A percentile compares a stretch with the other conserved stretches of the same genome.
Evolutionary conservation across 768 basidiomycete genomes (phyloP).

Genomic region (Hemileccinum impolitum): DNA sequence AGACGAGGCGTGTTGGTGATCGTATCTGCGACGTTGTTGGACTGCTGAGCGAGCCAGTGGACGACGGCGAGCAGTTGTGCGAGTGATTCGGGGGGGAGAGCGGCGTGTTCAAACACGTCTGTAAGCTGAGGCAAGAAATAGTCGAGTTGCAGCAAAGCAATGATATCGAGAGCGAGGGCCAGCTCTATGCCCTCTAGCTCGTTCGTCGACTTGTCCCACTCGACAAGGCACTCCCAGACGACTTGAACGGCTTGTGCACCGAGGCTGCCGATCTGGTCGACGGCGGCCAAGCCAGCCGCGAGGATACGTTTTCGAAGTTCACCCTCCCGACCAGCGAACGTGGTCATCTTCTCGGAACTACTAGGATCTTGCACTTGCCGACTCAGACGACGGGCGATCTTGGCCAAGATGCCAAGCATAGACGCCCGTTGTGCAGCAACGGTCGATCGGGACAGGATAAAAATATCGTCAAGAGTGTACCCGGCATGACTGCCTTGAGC

Average conservation of each 20-base stretch:
- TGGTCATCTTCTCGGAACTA: background rate
- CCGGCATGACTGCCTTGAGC: conserved; percentile 74
- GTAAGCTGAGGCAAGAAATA: conserved; percentile 52
- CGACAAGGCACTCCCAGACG: conserved; percentile 69
- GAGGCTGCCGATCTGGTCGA: conserved; percentile 62
- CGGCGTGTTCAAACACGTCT: conserved; percentile 36
- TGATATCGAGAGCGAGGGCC: conserved; percentile 14
- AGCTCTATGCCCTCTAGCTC: conserved; percentile 45
- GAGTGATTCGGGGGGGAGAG: conserved; percentile 46
- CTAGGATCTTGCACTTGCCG: conserved; percentile 9
- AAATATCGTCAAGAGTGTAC: conserved; percentile 84
- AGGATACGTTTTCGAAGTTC: conserved; percentile 60
- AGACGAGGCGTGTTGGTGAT: conserved; percentile 54
- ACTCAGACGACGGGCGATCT: conserved; percentile 43
- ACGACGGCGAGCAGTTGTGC: conserved; percentile 57
- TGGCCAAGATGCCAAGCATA: conserved; percentile 71
- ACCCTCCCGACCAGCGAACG: conserved; percentile 32
- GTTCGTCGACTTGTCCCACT: conserved; percentile 45
- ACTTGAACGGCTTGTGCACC: conserved; percentile 68
- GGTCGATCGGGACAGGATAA: conserved; percentile 74
- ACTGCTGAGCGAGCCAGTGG: conserved; percentile 59
- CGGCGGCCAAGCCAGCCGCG: conserved; percentile 62
- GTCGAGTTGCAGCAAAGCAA: conserved; percentile 30
- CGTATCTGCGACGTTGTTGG: conserved; percentile 45
- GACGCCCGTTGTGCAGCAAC: conserved; percentile 80